These are phyloP conservation scores for Penicillium psychrosexuale DNA, from an alignment of 2,329 filamentous ascomycete genomes.

Conservation along the genomic window DNA sequence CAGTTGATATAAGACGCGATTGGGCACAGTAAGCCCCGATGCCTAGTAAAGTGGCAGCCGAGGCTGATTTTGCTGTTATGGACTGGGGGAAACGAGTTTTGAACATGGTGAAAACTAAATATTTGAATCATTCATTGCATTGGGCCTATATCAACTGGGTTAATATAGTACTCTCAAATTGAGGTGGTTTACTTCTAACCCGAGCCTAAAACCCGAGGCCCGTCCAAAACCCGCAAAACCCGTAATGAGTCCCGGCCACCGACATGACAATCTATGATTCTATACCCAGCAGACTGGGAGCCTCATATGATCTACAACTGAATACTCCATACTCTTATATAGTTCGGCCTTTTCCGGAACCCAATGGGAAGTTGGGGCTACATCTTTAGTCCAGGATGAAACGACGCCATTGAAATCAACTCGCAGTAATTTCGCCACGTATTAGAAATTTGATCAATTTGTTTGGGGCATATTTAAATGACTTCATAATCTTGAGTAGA, in stretches of 20 bases:
- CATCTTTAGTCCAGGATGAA: background rate
- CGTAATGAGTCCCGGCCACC: background rate
- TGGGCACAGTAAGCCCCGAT: conserved; percentile 3
- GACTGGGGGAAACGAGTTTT: background rate
- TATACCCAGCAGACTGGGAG: no score
- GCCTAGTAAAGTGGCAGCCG: background rate
- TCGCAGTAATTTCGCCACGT: background rate
- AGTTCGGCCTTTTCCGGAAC: background rate
- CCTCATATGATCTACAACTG: background rate
- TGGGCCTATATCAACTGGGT: background rate
- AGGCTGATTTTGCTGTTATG: background rate
- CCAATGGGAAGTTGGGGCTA: background rate
- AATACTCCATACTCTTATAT: background rate
- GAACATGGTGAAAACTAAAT: background rate
- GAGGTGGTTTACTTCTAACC: background rate
- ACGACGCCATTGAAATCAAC: background rate
- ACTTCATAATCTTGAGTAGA: background rate
- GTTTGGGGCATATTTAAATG: background rate
- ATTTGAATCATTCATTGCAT: background rate
- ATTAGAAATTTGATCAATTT: background rate
- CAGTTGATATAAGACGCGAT: conserved; percentile 1
- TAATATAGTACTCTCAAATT: background rate
- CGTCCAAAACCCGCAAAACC: background rate
- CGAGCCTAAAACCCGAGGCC: background rate
- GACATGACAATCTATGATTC: background rate